phyloP scores from a whole-genome alignment of 2,329 filamentous ascomycete species.

The Emericellopsis cladophorae region DNA sequence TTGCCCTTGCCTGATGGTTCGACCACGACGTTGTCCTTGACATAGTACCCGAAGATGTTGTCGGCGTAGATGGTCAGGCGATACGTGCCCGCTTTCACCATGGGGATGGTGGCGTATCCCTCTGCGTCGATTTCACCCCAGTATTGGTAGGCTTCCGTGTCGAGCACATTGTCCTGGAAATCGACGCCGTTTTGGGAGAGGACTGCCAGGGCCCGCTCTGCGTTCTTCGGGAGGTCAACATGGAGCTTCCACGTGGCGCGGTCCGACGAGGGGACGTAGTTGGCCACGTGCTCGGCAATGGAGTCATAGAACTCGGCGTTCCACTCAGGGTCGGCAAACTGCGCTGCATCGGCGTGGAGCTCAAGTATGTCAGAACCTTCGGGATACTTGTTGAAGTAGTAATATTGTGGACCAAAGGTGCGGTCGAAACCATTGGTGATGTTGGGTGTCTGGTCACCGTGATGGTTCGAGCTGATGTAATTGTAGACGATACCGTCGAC shows the following conservation, averaged over 20 bases:
- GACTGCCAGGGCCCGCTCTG: slow-evolving; percentile 39
- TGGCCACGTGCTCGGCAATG: slow-evolving; percentile 45
- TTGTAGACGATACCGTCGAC: slow-evolving; percentile 57
- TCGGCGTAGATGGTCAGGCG: slow-evolving; percentile 51
- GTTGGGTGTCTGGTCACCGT: slow-evolving; percentile 49
- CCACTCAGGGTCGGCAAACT: slow-evolving; percentile 36
- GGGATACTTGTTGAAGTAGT: slow-evolving; percentile 45
- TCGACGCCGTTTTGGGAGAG: slow-evolving; percentile 23
- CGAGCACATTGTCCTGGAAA: slow-evolving; percentile 30
- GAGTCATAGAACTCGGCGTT: slow-evolving; percentile 50
- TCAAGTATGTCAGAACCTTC: slow-evolving; percentile 28
- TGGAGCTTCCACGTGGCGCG: slow-evolving; percentile 37
- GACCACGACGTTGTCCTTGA: slow-evolving; percentile 35
- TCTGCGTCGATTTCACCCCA: slow-evolving; percentile 38
- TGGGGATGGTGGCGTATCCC: slow-evolving; percentile 37
- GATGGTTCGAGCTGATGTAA: slow-evolving; percentile 49
- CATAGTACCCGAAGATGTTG: slow-evolving; percentile 47
- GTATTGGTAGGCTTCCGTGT: slow-evolving; percentile 46
- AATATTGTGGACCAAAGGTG: slow-evolving; percentile 52
- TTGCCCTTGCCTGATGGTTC: neutral
- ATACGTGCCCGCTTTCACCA: slow-evolving; percentile 46
- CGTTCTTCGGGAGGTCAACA: slow-evolving; percentile 36
- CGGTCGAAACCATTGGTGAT: slow-evolving; percentile 53
- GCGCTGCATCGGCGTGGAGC: slow-evolving; percentile 39
- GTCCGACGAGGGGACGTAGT: slow-evolving; percentile 39